Evolutionary conservation across 495 filamentous ascomycete species (phyloP), one percentile per base, ranked within the genome.

Genomic region (Amorphotheca resinae): DNA sequence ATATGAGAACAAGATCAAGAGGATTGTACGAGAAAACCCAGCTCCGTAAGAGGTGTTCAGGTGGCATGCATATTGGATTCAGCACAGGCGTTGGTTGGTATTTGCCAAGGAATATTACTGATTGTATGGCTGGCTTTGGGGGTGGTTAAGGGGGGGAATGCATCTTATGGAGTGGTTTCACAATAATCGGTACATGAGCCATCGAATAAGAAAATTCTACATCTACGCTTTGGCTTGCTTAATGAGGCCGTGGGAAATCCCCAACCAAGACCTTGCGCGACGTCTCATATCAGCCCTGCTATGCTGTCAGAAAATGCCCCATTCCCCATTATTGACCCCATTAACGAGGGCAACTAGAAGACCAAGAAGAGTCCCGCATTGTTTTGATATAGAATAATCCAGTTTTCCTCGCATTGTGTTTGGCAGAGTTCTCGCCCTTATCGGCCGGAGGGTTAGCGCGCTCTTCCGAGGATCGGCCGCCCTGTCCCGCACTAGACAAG

Each of bases 11-110:
- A 83, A 84, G 44, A 79, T 99, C 17, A 79, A 75, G 58, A 77
- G 84, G 32, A 80, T 93, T 26, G 91, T 99, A 17, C 78, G 73
- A 49, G 86, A 93, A 22, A 94, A 95, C 57, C 83, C 80, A 12
- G 77, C 81, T 35, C 73, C 74, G 22, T 81, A 66, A 64, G 15
- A 41, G 34, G 8, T 12, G 26, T 39, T 30, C 16, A n/a, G 21
- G 9, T 26, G 22, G n/a, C 9, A 31, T 43, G 9, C 38, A 40
- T 28, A 7, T 8, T 34, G 42, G 15, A 33, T 46, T 42, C 9
- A 42, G 41, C 39, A 32, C 33, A 17, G 46, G 46, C 46, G 51
- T 43, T 49, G 23, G 21, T 15, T 14, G 14, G 44, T 28, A 37
- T 22, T 45, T 41, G 23, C 17, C n/a, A 34, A 9, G 33, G 38